Conservation (phyloP, 2,329 filamentous ascomycete species). For the Paramyrothecium sp. region DNA sequence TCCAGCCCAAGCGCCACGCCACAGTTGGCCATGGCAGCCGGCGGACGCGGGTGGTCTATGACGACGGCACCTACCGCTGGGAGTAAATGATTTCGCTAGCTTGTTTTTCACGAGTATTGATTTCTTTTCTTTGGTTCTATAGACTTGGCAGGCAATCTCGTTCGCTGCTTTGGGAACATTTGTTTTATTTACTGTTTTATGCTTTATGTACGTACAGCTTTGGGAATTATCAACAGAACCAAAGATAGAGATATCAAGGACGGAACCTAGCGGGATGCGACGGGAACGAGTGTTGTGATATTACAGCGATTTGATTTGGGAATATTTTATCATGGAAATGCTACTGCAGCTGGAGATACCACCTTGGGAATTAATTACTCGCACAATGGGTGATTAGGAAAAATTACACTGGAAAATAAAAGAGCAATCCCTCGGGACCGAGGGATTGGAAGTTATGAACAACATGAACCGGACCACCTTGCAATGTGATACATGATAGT, state of each 20-base stretch:
- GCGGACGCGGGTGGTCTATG: constrained; percentile 33
- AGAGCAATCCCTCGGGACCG: too few species aligned
- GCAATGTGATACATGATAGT: too few species aligned
- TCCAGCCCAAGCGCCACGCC: constrained; percentile 34
- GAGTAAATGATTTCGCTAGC: constrained; percentile 26
- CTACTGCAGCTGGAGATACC: background rate
- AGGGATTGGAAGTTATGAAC: too few species aligned
- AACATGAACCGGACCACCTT: too few species aligned
- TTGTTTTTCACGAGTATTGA: background rate
- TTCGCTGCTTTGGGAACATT: background rate
- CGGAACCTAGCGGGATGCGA: background rate
- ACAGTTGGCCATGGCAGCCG: constrained; percentile 34
- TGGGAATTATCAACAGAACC: background rate
- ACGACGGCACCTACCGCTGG: constrained; percentile 36
- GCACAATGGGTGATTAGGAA: background rate
- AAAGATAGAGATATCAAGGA: background rate
- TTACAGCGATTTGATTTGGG: background rate
- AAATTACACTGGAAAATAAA: background rate
- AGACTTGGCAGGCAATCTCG: background rate
- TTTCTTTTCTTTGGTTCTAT: background rate
- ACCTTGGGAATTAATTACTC: background rate
- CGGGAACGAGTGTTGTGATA: background rate
- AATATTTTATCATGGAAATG: background rate
- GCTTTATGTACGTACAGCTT: background rate
- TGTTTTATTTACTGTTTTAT: background rate